Conservation (phyloP, 2,329 filamentous ascomycete species). For the Nectriaceae sp. region DNA sequence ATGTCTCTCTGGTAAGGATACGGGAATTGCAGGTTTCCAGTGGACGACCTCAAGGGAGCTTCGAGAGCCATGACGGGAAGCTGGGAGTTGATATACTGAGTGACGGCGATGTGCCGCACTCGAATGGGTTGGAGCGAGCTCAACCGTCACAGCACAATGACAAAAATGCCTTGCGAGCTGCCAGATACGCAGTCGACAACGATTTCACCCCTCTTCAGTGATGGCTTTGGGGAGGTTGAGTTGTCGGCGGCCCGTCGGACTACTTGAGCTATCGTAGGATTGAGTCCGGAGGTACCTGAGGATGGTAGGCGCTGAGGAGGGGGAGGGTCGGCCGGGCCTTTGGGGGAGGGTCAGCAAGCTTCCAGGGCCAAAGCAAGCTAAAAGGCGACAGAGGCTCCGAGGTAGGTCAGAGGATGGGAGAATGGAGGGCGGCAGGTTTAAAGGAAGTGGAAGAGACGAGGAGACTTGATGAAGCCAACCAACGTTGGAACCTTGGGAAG, state of each 20-base stretch:
- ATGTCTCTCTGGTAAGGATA: constrained; percentile 52
- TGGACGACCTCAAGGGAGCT: constrained; percentile 64
- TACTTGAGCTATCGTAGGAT: background rate
- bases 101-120: constrained; percentile 15
- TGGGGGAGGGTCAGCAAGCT: constrained; percentile 21
- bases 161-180: constrained; percentile 25
- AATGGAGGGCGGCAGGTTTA: constrained; percentile 36
- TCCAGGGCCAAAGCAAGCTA: constrained; percentile 23
- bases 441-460: constrained; percentile 28
- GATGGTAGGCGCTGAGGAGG: constrained; percentile 9
- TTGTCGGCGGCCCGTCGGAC: background rate
- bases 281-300: background rate
- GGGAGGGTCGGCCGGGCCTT: constrained; percentile 21
- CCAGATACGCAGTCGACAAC: background rate
- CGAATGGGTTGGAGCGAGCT: constrained; percentile 12
- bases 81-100: constrained; percentile 7
- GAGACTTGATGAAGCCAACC: constrained; percentile 12
- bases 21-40: constrained; percentile 46
- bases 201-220: too few relatives aligned
- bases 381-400: constrained; percentile 12
- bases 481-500: background rate
- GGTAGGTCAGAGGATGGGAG: constrained; percentile 13
- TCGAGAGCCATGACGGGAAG: constrained; percentile 38
- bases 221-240: background rate
- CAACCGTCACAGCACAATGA: constrained; percentile 13